Evolutionary conservation across 177 flowering plant genomes (phyloP), one percentile per base, ranked within the genome.

Genomic region (Tripterygium wilfordii): DNA sequence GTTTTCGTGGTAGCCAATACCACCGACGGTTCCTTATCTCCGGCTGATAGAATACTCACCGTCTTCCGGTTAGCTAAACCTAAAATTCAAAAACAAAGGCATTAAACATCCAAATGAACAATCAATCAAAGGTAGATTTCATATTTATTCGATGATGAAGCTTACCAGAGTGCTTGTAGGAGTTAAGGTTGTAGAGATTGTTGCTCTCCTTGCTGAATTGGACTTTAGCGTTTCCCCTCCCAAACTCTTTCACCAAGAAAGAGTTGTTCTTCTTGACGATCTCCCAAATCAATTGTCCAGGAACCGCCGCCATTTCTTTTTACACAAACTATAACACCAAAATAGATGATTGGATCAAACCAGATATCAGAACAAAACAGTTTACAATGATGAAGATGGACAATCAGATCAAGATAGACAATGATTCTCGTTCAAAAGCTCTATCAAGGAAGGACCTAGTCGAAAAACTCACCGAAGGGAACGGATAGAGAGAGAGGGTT

Each of bases 31-130:
- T 83, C 96, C 48, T 83, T 75, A 8, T 69, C 78, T 1, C 32
- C 78, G 87, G 65, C 46, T 76, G 86, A n/a, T n/a, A n/a, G n/a
- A 68, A 91, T 76, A 1, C 83, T 64, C 10, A 88, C 95, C 0
- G 96, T 82, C 57, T 85, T 91, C 69, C 57, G 58, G 77, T 88
- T 85, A 13, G 98, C 95, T n/a, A n/a, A n/a, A n/a, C n/a, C n/a
- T n/a, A n/a, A 24, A 8, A 26, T 25, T 2, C 31, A 46, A n/a
- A n/a, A n/a, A n/a, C n/a, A n/a, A n/a, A n/a, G n/a, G n/a, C n/a
- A n/a, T n/a, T n/a, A n/a, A n/a, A n/a, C n/a, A n/a, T n/a, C n/a
- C n/a, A n/a, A n/a, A n/a, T n/a, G n/a, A n/a, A n/a, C n/a, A n/a
- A n/a, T n/a, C n/a, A n/a, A n/a, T n/a, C n/a, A n/a, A n/a, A n/a